These are phyloP conservation scores for Microbotryum scabiosae DNA, from an alignment of 1,284 basidiomycete species.

Conservation along the genomic window DNA sequence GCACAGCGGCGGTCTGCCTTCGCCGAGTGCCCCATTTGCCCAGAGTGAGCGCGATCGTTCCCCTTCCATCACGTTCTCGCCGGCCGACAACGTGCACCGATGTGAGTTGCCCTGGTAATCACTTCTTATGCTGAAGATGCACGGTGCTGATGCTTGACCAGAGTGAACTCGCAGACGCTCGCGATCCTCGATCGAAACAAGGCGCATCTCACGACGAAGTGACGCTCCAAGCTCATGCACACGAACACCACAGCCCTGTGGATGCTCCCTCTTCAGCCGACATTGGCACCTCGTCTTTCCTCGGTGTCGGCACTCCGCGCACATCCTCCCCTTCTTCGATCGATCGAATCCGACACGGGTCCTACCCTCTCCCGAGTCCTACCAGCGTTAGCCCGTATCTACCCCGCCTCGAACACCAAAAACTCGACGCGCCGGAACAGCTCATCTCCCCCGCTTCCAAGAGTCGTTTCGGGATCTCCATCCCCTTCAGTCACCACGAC, in stretches of 20 bases:
- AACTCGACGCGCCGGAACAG: too few relatives aligned
- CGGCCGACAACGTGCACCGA: conserved; percentile 15
- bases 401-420: too few relatives aligned
- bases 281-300: not conserved
- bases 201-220: not conserved
- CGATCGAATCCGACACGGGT: not conserved
- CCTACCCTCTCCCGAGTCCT: not conserved
- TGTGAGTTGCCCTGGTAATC: not conserved
- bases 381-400: too few relatives aligned
- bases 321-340: not conserved
- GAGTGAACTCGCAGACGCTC: conserved; percentile 1
- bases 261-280: conserved; percentile 6
- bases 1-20: conserved; percentile 14
- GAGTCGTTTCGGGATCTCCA: conserved; percentile 4
- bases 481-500: not conserved
- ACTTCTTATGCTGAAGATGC: not conserved
- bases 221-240: not conserved
- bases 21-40: not conserved
- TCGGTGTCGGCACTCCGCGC: not conserved
- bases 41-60: conserved; percentile 2
- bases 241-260: not conserved
- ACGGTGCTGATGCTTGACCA: not conserved
- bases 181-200: conserved; percentile 6
- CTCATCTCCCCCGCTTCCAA: not conserved
- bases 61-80: conserved; percentile 19